These are phyloP conservation scores for Colletotrichum higginsianum DNA, from an alignment of 2,329 filamentous ascomycete species.

Conservation along the genomic window DNA sequence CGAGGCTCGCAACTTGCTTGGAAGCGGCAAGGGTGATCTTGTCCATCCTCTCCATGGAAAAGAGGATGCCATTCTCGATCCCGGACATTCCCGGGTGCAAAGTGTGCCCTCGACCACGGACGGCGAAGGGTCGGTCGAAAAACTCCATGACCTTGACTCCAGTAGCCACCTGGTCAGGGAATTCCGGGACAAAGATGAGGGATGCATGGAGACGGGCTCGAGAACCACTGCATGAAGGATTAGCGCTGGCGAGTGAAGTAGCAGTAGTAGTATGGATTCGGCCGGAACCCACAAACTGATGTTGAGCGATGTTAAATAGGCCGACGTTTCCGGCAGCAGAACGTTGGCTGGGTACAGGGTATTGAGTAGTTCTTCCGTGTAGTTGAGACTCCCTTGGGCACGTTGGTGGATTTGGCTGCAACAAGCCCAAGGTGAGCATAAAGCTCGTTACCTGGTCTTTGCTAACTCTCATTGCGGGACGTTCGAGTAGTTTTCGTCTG, in stretches of 20 bases:
- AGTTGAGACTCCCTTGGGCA: neutral
- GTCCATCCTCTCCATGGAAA: constrained; percentile 8
- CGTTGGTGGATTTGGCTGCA: neutral
- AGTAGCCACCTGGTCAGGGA: neutral
- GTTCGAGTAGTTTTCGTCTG: no score
- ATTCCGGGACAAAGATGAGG: neutral
- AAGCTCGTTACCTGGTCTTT: constrained; percentile 1
- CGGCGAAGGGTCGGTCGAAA: neutral
- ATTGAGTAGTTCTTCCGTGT: constrained; percentile 2
- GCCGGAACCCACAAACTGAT: neutral
- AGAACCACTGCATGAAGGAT: neutral
- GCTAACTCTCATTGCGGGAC: neutral
- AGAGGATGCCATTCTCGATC: constrained; percentile 2
- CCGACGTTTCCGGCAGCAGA: neutral
- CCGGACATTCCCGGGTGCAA: constrained; percentile 7
- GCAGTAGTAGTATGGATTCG: neutral
- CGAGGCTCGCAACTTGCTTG: neutral
- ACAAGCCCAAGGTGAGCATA: neutral
- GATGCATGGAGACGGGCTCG: constrained; percentile 1
- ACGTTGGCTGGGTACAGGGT: constrained; percentile 6
- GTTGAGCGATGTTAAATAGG: neutral
- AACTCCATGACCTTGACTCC: constrained; percentile 8
- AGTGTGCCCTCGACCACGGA: neutral
- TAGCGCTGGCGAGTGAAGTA: neutral
- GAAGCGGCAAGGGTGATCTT: neutral